Conservation (phyloP, 768 basidiomycete genomes). For the Kwoniella sp. region DNA sequence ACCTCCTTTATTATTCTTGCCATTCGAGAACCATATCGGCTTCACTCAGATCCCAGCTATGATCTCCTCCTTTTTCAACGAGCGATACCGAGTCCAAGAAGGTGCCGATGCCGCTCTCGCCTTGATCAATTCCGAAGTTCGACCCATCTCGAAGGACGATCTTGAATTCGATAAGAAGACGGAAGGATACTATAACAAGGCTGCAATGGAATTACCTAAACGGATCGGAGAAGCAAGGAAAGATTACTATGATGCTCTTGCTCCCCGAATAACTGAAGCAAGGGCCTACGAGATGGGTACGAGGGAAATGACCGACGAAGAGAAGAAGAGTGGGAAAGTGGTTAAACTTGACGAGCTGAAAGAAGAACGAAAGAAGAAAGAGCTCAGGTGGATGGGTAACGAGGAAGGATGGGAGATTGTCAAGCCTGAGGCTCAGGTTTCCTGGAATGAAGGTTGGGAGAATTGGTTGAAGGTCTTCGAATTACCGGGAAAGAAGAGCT, state of each 20-base stretch:
- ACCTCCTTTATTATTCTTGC: slow-evolving; percentile 66
- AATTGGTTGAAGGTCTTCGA: slow-evolving; percentile 44
- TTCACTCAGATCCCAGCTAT: slow-evolving; percentile 79
- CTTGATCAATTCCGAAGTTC: slow-evolving; percentile 66
- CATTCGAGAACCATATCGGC: slow-evolving; percentile 65
- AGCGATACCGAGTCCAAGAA: slow-evolving; percentile 72
- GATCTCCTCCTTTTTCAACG: slow-evolving; percentile 91
- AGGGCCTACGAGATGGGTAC: slow-evolving; percentile 73
- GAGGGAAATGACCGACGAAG: slow-evolving; percentile 84
- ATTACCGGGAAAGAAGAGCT: slow-evolving; percentile 10
- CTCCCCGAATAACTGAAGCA: slow-evolving; percentile 68
- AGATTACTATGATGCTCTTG: slow-evolving; percentile 74
- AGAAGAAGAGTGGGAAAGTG: slow-evolving; percentile 66
- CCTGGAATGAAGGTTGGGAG: slow-evolving; percentile 67
- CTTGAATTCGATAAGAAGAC: slow-evolving; percentile 71
- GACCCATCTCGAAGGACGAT: slow-evolving; percentile 63
- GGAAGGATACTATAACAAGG: slow-evolving; percentile 67
- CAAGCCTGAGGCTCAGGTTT: slow-evolving; percentile 64
- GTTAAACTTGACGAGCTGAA: slow-evolving; percentile 85
- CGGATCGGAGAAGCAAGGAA: slow-evolving; percentile 70
- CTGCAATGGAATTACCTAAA: slow-evolving; percentile 42
- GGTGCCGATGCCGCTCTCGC: slow-evolving; percentile 81
- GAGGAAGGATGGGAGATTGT: slow-evolving; percentile 78
- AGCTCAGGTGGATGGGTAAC: slow-evolving; percentile 79
- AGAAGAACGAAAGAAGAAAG: slow-evolving; percentile 84